Conservation (phyloP, 2,329 filamentous ascomycete genomes). For the Microcera coccophila region DNA sequence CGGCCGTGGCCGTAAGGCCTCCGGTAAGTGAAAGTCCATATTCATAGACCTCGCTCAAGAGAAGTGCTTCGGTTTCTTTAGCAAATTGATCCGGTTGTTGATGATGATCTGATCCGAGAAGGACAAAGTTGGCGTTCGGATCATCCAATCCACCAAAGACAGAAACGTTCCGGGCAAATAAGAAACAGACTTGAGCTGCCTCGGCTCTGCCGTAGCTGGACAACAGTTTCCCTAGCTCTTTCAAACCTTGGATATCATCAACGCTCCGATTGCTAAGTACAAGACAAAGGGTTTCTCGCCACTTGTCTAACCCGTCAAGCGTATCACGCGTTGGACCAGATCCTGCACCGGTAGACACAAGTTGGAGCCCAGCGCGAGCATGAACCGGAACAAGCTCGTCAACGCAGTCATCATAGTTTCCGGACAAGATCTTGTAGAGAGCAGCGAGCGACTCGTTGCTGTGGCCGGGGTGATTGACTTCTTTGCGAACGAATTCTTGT, state of each 20-base stretch:
- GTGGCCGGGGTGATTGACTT: slow-evolving; percentile 77
- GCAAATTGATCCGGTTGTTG: slow-evolving; percentile 67
- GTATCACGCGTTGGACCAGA: slow-evolving; percentile 64
- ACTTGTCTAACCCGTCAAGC: slow-evolving; percentile 83
- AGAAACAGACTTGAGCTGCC: slow-evolving; percentile 88
- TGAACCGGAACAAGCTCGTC: slow-evolving; percentile 93
- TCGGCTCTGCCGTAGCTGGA: slow-evolving; percentile 82
- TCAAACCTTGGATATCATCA: slow-evolving; percentile 72
- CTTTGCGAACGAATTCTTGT: slow-evolving; percentile 92
- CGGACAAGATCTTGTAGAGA: slow-evolving; percentile 88
- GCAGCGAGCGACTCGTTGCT: slow-evolving; percentile 86
- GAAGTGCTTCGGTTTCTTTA: slow-evolving; percentile 77
- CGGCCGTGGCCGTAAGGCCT: slow-evolving; percentile 46
- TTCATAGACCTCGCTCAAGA: slow-evolving; percentile 95
- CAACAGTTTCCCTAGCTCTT: slow-evolving; percentile 76
- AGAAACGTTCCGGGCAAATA: slow-evolving; percentile 71
- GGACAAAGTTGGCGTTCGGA: slow-evolving; percentile 69
- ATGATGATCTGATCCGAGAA: slow-evolving; percentile 80
- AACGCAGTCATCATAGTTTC: slow-evolving; percentile 89
- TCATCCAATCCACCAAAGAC: slow-evolving; percentile 84
- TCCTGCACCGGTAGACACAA: slow-evolving; percentile 71
- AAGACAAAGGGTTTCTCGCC: slow-evolving; percentile 84
- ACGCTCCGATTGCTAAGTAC: slow-evolving; percentile 83
- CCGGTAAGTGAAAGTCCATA: slow-evolving; percentile 74
- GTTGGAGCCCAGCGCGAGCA: slow-evolving; percentile 84